Evolutionary conservation across 805 yeast genomes (phyloP).

Genomic region (Clavispora vitiphila): DNA sequence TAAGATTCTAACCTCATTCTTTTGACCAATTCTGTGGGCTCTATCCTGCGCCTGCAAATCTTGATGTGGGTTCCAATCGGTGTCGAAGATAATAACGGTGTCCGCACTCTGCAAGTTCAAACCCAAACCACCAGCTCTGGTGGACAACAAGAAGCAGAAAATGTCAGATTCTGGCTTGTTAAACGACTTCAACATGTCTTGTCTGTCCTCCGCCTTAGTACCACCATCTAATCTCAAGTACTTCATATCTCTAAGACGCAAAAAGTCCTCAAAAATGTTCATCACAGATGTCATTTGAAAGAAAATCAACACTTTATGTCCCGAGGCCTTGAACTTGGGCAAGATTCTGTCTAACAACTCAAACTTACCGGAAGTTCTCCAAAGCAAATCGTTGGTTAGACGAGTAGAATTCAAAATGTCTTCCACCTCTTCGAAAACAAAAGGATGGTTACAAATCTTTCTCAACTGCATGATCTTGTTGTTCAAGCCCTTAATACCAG

Average conservation of each 20-base stretch:
- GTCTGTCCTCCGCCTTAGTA: conserved; percentile 82
- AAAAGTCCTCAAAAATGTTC: conserved; percentile 85
- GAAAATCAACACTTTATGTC: conserved; percentile 75
- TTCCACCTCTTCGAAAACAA: conserved; percentile 80
- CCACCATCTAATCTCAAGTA: conserved; percentile 78
- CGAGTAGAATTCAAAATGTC: conserved; percentile 58
- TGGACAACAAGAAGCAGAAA: conserved; percentile 72
- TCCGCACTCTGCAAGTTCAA: conserved; percentile 83
- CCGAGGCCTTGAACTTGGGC: conserved; percentile 69
- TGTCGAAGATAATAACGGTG: conserved; percentile 79
- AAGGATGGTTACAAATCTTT: conserved; percentile 84
- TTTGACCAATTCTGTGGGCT: conserved; percentile 87
- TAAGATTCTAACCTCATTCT: conserved; percentile 78
- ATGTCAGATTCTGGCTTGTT: conserved; percentile 74
- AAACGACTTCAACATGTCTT: conserved; percentile 63
- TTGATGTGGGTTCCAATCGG: conserved; percentile 91
- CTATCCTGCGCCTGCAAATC: conserved; percentile 89
- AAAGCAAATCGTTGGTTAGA: conserved; percentile 60
- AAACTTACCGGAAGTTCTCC: conserved; percentile 78
- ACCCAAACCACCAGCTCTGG: conserved; percentile 89
- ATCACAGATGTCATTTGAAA: conserved; percentile 88
- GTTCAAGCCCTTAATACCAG: conserved; percentile 72
- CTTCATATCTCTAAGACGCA: conserved; percentile 60
- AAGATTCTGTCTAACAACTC: conserved; percentile 70
- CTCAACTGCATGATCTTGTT: conserved; percentile 82